Conservation (phyloP, 306 rosid genomes). For the Heteromeles arbutifolia region DNA sequence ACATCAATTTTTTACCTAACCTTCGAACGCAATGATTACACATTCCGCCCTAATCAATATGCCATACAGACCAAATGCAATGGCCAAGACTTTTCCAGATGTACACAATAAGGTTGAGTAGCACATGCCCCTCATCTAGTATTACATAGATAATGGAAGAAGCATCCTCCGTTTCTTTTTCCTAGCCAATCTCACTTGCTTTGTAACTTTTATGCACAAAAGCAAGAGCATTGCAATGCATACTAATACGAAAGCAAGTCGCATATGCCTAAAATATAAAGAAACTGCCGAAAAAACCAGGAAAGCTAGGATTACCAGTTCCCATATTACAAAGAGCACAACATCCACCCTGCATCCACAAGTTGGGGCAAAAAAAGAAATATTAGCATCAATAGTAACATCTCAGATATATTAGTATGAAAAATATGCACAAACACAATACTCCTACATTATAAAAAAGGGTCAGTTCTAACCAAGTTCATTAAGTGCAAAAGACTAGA, state of each 20-base stretch:
- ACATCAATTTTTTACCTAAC: background rate
- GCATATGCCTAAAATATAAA: constrained; percentile 83
- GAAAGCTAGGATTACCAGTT: constrained; percentile 82
- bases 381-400: constrained; percentile 4
- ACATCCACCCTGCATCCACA: constrained; percentile 92
- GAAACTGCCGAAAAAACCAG: constrained; percentile 90
- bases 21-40: constrained; percentile 1
- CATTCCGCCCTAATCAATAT: background rate
- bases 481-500: background rate
- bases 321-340: constrained; percentile 96
- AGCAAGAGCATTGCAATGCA: constrained; percentile 72
- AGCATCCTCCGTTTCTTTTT: constrained; percentile 98
- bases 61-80: background rate
- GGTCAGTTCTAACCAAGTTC: background rate
- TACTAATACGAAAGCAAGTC: constrained; percentile 64
- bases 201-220: constrained; percentile 87
- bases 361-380: constrained; percentile 17
- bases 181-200: constrained; percentile 93
- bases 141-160: constrained; percentile 95
- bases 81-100: constrained; percentile 8
- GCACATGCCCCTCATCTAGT: constrained; percentile 22
- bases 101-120: constrained; percentile 12
- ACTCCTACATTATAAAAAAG: background rate
- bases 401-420: background rate
- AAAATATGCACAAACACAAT: background rate